Conservation (phyloP, 306 rosid species). For the Rubus idaeus region DNA sequence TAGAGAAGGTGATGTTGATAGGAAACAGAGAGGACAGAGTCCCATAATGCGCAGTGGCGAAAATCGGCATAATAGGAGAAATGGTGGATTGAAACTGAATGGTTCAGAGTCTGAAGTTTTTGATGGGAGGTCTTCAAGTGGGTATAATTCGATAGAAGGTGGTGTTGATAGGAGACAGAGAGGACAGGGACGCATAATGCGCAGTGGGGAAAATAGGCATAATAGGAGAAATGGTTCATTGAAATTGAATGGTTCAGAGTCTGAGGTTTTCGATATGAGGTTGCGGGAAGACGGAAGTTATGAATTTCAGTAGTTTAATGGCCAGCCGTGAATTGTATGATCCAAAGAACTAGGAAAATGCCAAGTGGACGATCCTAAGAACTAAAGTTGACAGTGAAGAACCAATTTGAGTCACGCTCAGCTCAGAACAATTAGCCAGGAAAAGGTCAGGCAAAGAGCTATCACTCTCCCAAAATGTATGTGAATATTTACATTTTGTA, state of each 20-base stretch:
- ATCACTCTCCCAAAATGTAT: not conserved
- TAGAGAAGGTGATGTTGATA: slow-evolving; percentile 31
- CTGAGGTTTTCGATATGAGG: slow-evolving; percentile 72
- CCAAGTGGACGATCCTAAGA: slow-evolving; percentile 8
- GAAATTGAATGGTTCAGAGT: slow-evolving; percentile 19
- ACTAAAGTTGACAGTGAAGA: not conserved
- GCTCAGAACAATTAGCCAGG: not conserved
- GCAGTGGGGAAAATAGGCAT: not conserved
- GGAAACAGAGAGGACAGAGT: slow-evolving; percentile 36
- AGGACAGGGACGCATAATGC: not conserved
- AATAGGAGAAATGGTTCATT: not conserved
- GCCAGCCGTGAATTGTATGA: slow-evolving; percentile 1
- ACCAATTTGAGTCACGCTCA: not conserved
- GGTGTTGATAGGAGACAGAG: not conserved
- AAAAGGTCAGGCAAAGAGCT: slow-evolving; percentile 4
- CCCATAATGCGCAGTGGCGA: slow-evolving; percentile 22
- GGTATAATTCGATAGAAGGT: not conserved
- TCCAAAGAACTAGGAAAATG: not conserved
- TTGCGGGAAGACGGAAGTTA: slow-evolving; percentile 71
- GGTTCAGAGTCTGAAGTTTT: slow-evolving; percentile 21
- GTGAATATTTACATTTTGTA: slow-evolving; percentile 8
- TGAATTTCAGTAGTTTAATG: slow-evolving; percentile 38
- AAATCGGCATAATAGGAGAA: slow-evolving; percentile 21
- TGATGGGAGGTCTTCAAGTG: not conserved
- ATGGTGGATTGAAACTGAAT: slow-evolving; percentile 31